These are phyloP conservation scores for Sporothrix globosa DNA, from an alignment of 2,329 filamentous ascomycete genomes.

Conservation along the genomic window DNA sequence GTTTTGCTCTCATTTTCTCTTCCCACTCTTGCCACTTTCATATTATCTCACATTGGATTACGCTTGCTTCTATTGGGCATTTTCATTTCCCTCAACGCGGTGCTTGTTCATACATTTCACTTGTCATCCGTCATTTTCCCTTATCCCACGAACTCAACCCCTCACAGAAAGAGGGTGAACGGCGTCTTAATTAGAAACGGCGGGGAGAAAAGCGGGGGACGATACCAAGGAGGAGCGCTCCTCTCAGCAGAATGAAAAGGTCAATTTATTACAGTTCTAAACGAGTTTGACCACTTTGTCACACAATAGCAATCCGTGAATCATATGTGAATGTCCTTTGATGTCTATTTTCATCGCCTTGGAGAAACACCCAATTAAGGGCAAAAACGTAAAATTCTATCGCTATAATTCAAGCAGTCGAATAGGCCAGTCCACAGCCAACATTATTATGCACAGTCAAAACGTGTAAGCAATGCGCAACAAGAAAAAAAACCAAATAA, in stretches of 20 bases:
- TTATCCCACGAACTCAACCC: neutral
- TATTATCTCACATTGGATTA: neutral
- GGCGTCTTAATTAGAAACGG: slow-evolving; percentile 19
- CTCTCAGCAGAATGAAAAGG: slow-evolving; percentile 12
- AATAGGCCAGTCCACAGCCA: neutral
- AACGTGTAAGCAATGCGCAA: neutral
- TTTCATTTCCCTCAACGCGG: neutral
- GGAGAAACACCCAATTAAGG: no score
- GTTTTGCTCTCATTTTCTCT: neutral
- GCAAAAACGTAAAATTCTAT: neutral
- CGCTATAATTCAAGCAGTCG: slow-evolving; percentile 8
- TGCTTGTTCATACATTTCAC: neutral
- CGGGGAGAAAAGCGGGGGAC: neutral
- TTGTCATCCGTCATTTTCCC: neutral
- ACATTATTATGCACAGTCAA: neutral
- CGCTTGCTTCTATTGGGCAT: neutral
- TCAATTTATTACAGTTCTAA: neutral
- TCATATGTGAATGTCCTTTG: neutral
- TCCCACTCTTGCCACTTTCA: no score
- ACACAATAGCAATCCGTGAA: neutral
- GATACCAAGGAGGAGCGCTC: slow-evolving; percentile 20
- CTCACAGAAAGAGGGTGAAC: neutral
- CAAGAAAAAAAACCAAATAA: neutral
- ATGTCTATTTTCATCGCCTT: neutral
- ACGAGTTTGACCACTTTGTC: neutral